phyloP scores from a whole-genome alignment of 176 grass and related monocot species.

The Oryza rufipogon region DNA sequence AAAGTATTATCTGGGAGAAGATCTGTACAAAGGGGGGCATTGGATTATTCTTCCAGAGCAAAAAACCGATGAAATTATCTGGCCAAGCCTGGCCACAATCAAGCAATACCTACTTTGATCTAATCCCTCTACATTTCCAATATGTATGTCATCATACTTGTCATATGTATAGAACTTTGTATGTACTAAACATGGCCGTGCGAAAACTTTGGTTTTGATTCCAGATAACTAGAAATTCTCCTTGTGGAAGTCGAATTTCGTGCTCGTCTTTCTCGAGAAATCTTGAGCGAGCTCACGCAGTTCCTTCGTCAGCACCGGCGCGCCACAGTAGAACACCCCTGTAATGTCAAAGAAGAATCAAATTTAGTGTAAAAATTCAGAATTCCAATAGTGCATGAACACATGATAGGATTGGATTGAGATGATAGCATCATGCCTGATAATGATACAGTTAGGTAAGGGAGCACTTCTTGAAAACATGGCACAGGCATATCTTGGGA shows the following conservation, averaged over 20 bases:
- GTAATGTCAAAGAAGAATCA: conserved; percentile 31
- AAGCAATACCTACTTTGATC: conserved; percentile 51
- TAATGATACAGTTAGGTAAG: conserved; percentile 27
- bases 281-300: conserved; percentile 70
- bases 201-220: conserved; percentile 27
- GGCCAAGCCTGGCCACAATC: conserved; percentile 34
- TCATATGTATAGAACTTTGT: conserved; percentile 16
- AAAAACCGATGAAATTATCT: conserved; percentile 42
- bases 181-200: conserved; percentile 39
- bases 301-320: conserved; percentile 68
- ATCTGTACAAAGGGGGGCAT: conserved; percentile 41
- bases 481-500: background rate
- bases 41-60: conserved; percentile 47
- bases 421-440: conserved; percentile 22
- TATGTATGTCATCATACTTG: conserved; percentile 19
- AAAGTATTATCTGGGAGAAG: conserved; percentile 27
- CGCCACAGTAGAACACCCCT: conserved; percentile 97
- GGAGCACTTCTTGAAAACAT: conserved; percentile 20
- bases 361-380: conserved; percentile 6
- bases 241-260: conserved; percentile 93
- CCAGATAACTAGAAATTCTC: conserved; percentile 70
- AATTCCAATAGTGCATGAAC: background rate
- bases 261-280: conserved; percentile 78
- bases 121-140: conserved; percentile 35
- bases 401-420: background rate